Conservation (phyloP, 2,329 filamentous ascomycete genomes). For the Paecilomyces variotii region DNA sequence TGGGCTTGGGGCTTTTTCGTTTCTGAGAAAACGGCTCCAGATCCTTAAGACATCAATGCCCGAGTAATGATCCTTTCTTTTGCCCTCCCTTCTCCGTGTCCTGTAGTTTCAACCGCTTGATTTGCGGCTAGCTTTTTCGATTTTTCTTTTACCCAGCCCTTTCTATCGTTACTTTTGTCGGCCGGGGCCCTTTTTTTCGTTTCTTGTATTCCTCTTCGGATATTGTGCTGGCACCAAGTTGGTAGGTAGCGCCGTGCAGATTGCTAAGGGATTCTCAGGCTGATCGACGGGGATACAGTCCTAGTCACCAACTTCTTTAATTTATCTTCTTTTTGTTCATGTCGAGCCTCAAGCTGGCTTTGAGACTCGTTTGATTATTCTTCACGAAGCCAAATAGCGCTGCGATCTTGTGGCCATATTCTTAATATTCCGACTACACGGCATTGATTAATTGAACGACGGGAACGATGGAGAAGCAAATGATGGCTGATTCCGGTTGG, state of each 20-base stretch:
- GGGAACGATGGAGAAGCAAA: conserved; percentile 12
- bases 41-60: neutral
- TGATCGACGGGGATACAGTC: neutral
- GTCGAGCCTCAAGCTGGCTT: conserved; percentile 2
- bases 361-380: conserved; percentile 1
- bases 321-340: neutral
- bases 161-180: neutral
- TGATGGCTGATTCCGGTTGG: conserved; percentile 9
- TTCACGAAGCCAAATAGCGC: neutral
- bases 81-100: neutral
- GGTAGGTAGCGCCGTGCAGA: neutral
- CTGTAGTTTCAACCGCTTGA: neutral
- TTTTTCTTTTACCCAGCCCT: neutral
- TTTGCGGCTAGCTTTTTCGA: neutral
- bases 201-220: neutral
- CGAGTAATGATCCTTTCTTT: neutral
- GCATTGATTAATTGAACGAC: neutral
- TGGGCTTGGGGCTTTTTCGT: neutral
- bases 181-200: neutral
- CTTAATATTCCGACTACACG: neutral
- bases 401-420: neutral
- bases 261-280: neutral
- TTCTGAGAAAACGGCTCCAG: neutral
- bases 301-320: neutral
- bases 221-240: neutral